Base-by-base conservation (phyloP, 345 rosid species). In the Noccaea bulbosa region DNA sequence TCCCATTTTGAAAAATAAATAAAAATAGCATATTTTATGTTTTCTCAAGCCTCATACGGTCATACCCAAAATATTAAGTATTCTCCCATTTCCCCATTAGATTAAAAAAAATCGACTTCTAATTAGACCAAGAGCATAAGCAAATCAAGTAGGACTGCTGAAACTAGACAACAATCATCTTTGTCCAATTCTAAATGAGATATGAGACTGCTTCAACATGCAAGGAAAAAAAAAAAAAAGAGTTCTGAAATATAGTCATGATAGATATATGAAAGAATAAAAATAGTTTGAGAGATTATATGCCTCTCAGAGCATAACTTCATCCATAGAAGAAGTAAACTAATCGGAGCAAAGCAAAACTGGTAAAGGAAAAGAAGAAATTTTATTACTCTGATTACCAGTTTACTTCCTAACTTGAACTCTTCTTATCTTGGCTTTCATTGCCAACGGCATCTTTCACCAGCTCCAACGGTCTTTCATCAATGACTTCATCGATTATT, bases 401-500 rank as follows among this genome's bases (percentile, higher is more conserved):
- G 78, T 14, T 14, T 34, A 34, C 64, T 56, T 64, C 70, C 83
- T 83, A 88, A 67, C 56, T 82, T 12, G 88, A 80, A 83, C 80
- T 81, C 77, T 87, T 83, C 77, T 87, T 83, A 17, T 84, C 91
- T 77, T 77, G 86, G 80, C 69, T 78, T 77, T 84, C 98, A 67
- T 69, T 72, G 9, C 65, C 92, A 62, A 87, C 78, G 34, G 97
- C 96, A 79, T 90, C 98, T 40, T 96, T 59, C 56, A 92, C 96
- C 80, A 95, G 75, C 78, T 87, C 72, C 76, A 86, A 71, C 5
- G 98, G 99, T 63, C 96, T 85, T 79, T 84, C 81, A 78, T 88
- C 96, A 63, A 95, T 91, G 10, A 95, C 99, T 63, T 90, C 99
- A 51, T 95, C 99, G 47, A 95, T 95, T 55, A 94, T 82, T 14